Evolutionary conservation across 805 yeast genomes (phyloP), one percentile per base, ranked within the genome.

Genomic region (Nadsonia fulvescens): DNA sequence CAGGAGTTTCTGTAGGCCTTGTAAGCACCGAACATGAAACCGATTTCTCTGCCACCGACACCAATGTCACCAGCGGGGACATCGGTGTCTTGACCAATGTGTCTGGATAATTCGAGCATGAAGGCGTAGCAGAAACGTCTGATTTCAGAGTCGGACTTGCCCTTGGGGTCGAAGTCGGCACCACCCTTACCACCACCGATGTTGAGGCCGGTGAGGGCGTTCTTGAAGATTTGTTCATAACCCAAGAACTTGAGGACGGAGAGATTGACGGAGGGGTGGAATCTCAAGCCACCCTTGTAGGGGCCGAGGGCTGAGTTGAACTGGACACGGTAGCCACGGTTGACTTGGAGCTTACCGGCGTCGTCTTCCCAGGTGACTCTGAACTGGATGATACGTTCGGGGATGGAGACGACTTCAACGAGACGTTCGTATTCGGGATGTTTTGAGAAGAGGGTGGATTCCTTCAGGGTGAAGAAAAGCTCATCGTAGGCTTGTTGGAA

Each of bases 101-200:
- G 83, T 57, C 93, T 75, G 39, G 83, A 71, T 46, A 86, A 70
- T 61, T 86, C 93, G 56, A 79, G 66, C 93, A 86, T 86, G 68
- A 86, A 86, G 27, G 94, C 66, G 47, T 67, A 69, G 65, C 95
- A 86, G 71, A 86, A 86, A 58, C 93, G 73, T 66, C 98, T 75
- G 61, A 86, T 86, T 65, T 86, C 98, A 44, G 60, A 56, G 57
- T 83, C 89, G 34, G 92, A 66, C 58, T 73, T 76, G 51, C 86
- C 93, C 70, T 86, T 86, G 47, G 95, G 93, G 62, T 83, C 82
- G 60, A 86, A 89, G 61, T 86, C 94, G 34, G 93, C 66, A 56
- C 98, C 98, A 69, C 98, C 98, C 57, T 86, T 86, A 61, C 93
- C 98, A 64, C 98, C 98, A 54, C 98, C 98, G 76, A 86, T 83